phyloP scores from a whole-genome alignment of 768 basidiomycete genomes.

The Termitomyces sp. region DNA sequence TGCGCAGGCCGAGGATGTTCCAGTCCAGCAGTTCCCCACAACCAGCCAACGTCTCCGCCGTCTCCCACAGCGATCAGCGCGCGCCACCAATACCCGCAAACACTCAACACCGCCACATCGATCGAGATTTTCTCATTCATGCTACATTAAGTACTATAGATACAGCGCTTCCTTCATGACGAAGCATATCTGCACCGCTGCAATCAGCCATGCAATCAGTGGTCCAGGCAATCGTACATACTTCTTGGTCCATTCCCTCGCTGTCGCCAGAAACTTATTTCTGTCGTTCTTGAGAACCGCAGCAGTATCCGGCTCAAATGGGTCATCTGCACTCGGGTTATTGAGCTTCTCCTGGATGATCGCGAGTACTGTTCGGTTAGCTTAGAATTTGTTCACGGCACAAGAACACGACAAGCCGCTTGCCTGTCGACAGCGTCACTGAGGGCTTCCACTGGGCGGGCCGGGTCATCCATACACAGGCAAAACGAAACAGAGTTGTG shows the following conservation, averaged over 20 bases:
- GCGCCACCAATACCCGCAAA: slow-evolving; percentile 11
- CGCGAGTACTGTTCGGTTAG: slow-evolving; percentile 48
- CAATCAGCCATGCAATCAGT: slow-evolving; percentile 3
- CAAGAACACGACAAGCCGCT: slow-evolving; percentile 10
- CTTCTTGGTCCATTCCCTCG: slow-evolving; percentile 88
- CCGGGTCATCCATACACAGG: slow-evolving; percentile 4
- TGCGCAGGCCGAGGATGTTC: slow-evolving; percentile 5
- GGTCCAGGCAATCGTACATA: slow-evolving; percentile 42
- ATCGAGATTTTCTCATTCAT: no score
- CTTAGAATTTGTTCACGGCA: not conserved
- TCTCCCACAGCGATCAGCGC: slow-evolving; percentile 1
- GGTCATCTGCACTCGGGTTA: slow-evolving; percentile 84
- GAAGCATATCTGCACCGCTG: slow-evolving; percentile 9
- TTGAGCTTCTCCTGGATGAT: slow-evolving; percentile 83
- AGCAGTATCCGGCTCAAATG: slow-evolving; percentile 84
- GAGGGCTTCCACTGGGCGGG: slow-evolving; percentile 79
- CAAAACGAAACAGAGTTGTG: not conserved
- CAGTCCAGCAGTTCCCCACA: not conserved
- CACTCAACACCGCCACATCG: slow-evolving; percentile 8
- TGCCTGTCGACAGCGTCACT: slow-evolving; percentile 66
- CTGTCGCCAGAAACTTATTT: slow-evolving; percentile 64
- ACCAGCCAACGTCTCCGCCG: not conserved
- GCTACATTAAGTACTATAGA: not conserved
- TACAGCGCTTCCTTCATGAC: slow-evolving; percentile 4
- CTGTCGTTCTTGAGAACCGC: slow-evolving; percentile 79